A percentile compares a stretch with the other conserved stretches of the same genome.
Evolutionary conservation across 441 rosid genomes (phyloP).

Genomic region (Macaranga tanarius): DNA sequence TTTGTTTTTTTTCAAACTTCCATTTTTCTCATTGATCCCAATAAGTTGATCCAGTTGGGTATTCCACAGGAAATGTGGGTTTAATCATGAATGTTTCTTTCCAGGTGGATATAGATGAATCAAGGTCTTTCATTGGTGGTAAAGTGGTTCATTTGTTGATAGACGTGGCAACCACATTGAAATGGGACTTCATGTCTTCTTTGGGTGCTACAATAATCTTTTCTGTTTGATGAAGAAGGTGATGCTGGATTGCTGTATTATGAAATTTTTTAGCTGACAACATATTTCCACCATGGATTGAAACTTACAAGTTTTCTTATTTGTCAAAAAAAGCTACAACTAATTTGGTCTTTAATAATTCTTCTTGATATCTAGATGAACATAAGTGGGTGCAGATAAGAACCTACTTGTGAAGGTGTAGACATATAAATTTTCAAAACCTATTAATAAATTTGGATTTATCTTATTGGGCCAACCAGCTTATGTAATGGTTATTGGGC

Average conservation of each 20-base stretch:
- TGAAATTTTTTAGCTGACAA: conserved; percentile 1
- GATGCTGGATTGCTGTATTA: conserved; percentile 3
- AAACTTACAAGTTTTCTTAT: no score
- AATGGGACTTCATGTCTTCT: conserved; percentile 98
- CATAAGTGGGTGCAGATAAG: conserved; percentile 84
- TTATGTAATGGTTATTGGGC: no score
- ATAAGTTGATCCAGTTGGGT: background rate
- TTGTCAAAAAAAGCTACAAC: no score
- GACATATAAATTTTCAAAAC: no score
- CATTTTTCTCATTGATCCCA: background rate
- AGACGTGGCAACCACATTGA: conserved; percentile 86
- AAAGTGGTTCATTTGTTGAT: conserved; percentile 99
- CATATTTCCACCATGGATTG: no score
- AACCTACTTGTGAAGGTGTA: conserved; percentile 92
- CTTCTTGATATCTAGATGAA: conserved; percentile 17
- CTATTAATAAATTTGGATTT: no score
- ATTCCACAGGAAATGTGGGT: background rate
- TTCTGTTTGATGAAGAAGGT: conserved; percentile 97
- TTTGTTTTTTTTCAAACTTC: no score
- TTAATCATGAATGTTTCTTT: background rate
- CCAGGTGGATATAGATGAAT: conserved; percentile 95
- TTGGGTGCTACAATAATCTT: conserved; percentile 97
- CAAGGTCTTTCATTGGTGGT: conserved; percentile 89
- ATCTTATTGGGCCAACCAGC: no score
- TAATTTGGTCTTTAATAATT: conserved; percentile 23